Evolutionary conservation across 2,329 filamentous ascomycete genomes (phyloP), one percentile per base, ranked within the genome.

Genomic region (Verticillium tricorpus): DNA sequence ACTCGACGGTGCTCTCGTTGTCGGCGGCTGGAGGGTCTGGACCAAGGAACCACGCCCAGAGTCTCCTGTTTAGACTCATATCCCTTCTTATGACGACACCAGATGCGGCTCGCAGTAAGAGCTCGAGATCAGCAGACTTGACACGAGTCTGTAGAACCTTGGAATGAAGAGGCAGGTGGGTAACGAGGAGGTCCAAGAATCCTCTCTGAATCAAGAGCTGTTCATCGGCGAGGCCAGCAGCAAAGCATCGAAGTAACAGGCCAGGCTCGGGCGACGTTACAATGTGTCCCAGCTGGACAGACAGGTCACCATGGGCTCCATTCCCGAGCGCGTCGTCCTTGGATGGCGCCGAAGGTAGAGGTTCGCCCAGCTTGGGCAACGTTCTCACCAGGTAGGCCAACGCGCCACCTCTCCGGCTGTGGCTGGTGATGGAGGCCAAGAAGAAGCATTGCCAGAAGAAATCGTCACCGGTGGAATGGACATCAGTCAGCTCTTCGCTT

Each of bases 401-500:
- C 45, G 93, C 93, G 31, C 95, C 95, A 66, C 91, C 88, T 61
- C 95, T 87, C 64, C 94, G 85, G 64, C 89, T 93, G 52, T 92
- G 85, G 69, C 93, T 94, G 1, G 95, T 97, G 63, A 99, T 95
- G 19, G 92, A 90, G 11, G 94, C 92, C 19, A 99, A 80, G 70
- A 99, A 98, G 71, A 99, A 90, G 73, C 93, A 97, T 77, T 99
- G 95, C 95, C 95, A 99, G 74, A 98, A 99, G 74, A 95, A 97
- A 66, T 91, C 91, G 67, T 93, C 91, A 11, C 88, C 87, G 9
- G 82, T 82, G 56, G 79, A 85, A 73, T 85, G 85, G 40, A 76
- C 81, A 61, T 73, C 75, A 35, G 76, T 85, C 66, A 80, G 81
- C 60, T 76, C 78, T 66, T 83, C 77, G 63, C 82, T 82, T 31